Evolutionary conservation across 257 asterid genomes (phyloP), one percentile per base, ranked within the genome.

Genomic region (Solanum chilense): DNA sequence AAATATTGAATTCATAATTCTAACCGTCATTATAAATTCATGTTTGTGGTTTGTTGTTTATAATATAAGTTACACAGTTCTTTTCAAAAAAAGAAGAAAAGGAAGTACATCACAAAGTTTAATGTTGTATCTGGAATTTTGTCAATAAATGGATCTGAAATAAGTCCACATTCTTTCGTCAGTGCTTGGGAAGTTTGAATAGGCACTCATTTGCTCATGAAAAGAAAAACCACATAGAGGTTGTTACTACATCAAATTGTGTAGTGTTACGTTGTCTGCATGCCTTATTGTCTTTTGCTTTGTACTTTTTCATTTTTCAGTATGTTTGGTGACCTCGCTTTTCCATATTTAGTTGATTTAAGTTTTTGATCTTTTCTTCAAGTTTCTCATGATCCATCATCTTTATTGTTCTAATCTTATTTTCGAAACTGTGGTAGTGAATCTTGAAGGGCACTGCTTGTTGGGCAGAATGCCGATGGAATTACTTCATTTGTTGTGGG

Each of bases 401-500:
- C 70, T 86, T 71, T 86, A 37, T 76, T 87, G 66, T 85, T 87
- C 90, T 80, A 77, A 85, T 85, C 33, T 82, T 42, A 52, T 86
- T 90, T 82, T 44, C 88, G 85, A 86, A 49, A 25, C 84, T 85
- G 80, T 91, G 87, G 84, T 89, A 97, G 99, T 92, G 88, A 91
- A 94, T 92, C 91, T 44, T 86, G 96, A 92, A 88, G 97, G 96
- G 78, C 92, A 89, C 90, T 96, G 99, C 91, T 93, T 96, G 84
- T 81, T 94, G 90, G 98, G 99, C 74, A 95, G 92, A 92, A 92
- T 97, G 88, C 97, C 98, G 20, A 90, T 97, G 98, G 99, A 96
- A 87, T 78, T 93, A 71, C 94, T 95, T 85, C 94, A 92, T 87
- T 88, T 96, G 49, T 94, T 96, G 21, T 96, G 98, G 99, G 98